Evolutionary conservation across 192 early-diverging fungal genomes (phyloP), one percentile per base, ranked within the genome.

Genomic region (Coemansia reversa): DNA sequence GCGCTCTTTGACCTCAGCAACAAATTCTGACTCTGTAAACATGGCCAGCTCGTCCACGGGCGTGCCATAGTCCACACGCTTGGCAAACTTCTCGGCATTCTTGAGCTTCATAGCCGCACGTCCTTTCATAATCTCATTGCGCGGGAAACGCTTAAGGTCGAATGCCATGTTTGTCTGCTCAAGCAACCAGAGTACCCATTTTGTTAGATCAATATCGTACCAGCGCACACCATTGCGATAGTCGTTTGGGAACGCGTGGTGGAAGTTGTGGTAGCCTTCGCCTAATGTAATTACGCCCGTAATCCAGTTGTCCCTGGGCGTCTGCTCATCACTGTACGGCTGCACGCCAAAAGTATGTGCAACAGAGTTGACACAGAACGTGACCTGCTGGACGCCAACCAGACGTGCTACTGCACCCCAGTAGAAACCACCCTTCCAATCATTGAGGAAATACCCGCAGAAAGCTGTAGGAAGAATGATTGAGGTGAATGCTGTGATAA

Each of bases 241-340:
- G 76, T 93, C 92, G 64, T 88, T 85, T 52, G 92, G 92, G 82
- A 92, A 93, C 65, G 91, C 87, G 57, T 93, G 92, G 66, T 93
- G 92, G 81, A 90, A 90, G 81, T 92, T 92, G 82, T 93, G 91
- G 76, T 91, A 91, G 23, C 90, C 91, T 67, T 92, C 91, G 67
- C 91, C 90, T 54, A 91, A 35, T 0, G 91, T 92, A 54, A 90
- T 81, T 19, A 93, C 72, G 29, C 90, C 90, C 16, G 90, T 91
- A 58, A 92, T 66, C 74, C 89, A 88, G 72, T 95, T 91, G 69
- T 92, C 90, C 63, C 89, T 82, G 20, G 92, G 93, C n/a, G 92
- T 91, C 67, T 88, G 83, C 60, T 87, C 84, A 79, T 94, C 93
- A 73, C 93, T 92, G 70, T 87, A 93, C 16, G 88, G 77, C 53